Conservation (phyloP, 352 stramenopile species). For the Detonula confervacea region DNA sequence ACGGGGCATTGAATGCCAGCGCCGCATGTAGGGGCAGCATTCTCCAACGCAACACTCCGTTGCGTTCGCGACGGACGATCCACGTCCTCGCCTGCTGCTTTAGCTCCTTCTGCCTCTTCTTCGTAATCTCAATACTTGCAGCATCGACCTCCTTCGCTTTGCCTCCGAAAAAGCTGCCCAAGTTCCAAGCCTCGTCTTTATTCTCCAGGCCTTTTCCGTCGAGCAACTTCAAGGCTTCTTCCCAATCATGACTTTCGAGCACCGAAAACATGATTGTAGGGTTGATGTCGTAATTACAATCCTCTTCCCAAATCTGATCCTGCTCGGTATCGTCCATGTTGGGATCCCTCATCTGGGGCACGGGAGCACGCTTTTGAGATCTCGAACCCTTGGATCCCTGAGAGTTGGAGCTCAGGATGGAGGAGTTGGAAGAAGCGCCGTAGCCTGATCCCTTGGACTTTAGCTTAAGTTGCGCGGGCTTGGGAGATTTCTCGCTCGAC, state of each 20-base stretch:
- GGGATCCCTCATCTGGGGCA: conserved; percentile 42
- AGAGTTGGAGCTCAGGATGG: background rate
- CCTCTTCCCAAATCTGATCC: conserved; percentile 53
- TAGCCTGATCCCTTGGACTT: background rate
- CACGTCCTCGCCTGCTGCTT: conserved; percentile 45
- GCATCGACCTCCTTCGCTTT: conserved; percentile 23
- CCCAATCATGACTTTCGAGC: conserved; percentile 68
- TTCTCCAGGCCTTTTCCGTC: conserved; percentile 46
- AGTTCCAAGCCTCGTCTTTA: conserved; percentile 35
- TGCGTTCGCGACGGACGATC: conserved; percentile 39
- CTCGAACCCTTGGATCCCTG: conserved; percentile 32
- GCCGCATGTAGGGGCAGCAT: conserved; percentile 63
- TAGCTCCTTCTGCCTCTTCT: conserved; percentile 44
- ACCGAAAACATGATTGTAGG: conserved; percentile 71
- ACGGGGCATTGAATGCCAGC: conserved; percentile 65
- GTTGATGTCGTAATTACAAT: conserved; percentile 76
- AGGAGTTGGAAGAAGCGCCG: background rate
- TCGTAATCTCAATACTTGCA: no score
- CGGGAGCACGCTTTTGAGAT: conserved; percentile 43
- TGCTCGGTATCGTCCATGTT: conserved; percentile 52
- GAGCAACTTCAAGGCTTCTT: conserved; percentile 47
- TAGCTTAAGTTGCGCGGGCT: background rate
- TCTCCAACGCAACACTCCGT: conserved; percentile 49
- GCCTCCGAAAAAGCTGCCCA: conserved; percentile 21
- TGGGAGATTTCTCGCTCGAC: background rate